Conservation (phyloP, 1,284 basidiomycete species). For the Heterobasidion irregulare region DNA sequence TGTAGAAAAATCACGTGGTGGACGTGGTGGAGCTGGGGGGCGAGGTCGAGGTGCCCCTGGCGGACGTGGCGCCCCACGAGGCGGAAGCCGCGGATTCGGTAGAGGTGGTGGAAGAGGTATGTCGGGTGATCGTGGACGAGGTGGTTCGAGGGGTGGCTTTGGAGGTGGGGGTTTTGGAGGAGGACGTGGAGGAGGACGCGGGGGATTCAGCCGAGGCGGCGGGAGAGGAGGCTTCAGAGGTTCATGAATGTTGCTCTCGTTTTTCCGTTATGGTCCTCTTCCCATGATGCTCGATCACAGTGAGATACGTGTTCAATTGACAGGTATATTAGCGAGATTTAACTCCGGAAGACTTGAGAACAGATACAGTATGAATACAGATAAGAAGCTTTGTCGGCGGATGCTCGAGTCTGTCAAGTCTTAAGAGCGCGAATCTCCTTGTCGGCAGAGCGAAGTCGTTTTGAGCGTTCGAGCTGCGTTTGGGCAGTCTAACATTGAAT, state of each 20-base stretch:
- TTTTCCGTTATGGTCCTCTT: neutral
- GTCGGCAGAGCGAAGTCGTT: neutral
- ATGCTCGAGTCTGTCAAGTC: neutral
- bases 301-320: too few species aligned
- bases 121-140: slow-evolving; percentile 27
- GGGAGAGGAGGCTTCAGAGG: slow-evolving; percentile 31
- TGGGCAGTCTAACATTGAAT: neutral
- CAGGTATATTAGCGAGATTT: too few species aligned
- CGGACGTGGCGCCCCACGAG: slow-evolving; percentile 37
- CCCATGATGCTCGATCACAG: too few species aligned
- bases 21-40: slow-evolving; percentile 30
- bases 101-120: slow-evolving; percentile 35
- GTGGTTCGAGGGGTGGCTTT: slow-evolving; percentile 20
- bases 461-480: neutral
- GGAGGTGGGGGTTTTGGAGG: slow-evolving; percentile 32
- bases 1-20: slow-evolving; percentile 32
- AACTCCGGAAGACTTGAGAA: too few species aligned
- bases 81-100: slow-evolving; percentile 27
- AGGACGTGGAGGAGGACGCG: slow-evolving; percentile 23
- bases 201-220: slow-evolving; percentile 12
- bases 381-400: too few species aligned
- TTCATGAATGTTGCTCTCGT: slow-evolving; percentile 20
- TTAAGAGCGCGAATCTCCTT: slow-evolving; percentile 1
- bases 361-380: too few species aligned
- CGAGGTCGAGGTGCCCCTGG: slow-evolving; percentile 35